phyloP scores from a whole-genome alignment of 2,329 filamentous ascomycete genomes.

The Fusarium cyanostomum region DNA sequence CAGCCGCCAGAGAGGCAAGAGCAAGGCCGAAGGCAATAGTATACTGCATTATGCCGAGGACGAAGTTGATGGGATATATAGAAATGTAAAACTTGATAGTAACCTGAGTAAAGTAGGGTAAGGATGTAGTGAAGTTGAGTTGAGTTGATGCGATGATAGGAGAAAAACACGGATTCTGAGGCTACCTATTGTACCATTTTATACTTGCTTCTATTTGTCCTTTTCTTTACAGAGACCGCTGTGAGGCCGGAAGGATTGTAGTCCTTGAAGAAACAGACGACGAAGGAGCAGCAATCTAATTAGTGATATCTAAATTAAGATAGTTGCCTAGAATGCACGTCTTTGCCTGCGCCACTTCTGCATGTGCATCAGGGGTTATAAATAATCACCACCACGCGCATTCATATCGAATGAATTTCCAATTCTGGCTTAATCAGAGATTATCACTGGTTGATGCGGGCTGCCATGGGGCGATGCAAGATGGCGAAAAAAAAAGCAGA shows the following conservation, averaged over 20 bases:
- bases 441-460: background rate
- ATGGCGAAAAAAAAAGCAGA: no score
- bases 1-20: conserved; percentile 2
- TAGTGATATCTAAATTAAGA: background rate
- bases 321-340: background rate
- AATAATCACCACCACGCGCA: background rate
- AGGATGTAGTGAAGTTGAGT: background rate
- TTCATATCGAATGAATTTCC: background rate
- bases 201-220: background rate
- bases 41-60: background rate
- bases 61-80: background rate
- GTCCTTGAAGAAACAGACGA: background rate
- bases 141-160: background rate
- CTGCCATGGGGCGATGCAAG: background rate
- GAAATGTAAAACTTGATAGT: background rate
- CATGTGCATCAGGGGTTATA: background rate
- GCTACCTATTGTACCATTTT: background rate
- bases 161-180: background rate
- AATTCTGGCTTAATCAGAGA: background rate
- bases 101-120: background rate
- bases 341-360: background rate
- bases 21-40: background rate
- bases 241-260: background rate
- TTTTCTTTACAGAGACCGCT: background rate
- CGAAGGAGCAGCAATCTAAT: background rate